Evolutionary conservation across 495 filamentous ascomycete genomes (phyloP).

Genomic region (Penicillium parvum): DNA sequence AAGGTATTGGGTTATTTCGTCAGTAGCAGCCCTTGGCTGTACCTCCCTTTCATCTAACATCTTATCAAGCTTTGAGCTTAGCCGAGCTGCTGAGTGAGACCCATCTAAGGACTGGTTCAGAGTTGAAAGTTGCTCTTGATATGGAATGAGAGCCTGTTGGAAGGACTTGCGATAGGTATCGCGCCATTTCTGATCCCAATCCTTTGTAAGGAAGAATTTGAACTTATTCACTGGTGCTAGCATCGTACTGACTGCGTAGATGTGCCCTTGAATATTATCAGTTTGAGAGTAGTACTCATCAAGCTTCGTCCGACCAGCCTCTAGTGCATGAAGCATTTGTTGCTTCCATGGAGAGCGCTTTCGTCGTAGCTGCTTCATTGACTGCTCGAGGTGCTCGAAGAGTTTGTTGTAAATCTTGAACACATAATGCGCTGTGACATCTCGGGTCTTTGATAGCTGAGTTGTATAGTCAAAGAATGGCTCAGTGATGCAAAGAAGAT

Average conservation of each 20-base stretch:
- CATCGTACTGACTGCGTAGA: conserved; percentile 9
- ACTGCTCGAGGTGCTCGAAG: background rate
- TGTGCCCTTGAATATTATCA: conserved; percentile 3
- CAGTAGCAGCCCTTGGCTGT: no score
- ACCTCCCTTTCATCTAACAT: no score
- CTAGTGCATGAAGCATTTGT: background rate
- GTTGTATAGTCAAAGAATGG: conserved; percentile 14
- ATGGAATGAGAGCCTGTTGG: background rate
- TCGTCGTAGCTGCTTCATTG: no score
- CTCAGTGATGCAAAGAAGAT: conserved; percentile 3
- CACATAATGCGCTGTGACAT: conserved; percentile 12
- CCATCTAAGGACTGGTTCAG: no score
- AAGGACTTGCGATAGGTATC: background rate
- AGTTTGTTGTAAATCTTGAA: conserved; percentile 14
- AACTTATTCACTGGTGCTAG: conserved; percentile 1
- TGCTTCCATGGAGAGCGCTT: conserved; percentile 1
- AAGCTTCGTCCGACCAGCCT: conserved; percentile 1
- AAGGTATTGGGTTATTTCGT: no score
- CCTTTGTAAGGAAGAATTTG: conserved; percentile 9
- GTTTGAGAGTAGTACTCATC: conserved; percentile 3
- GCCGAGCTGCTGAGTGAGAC: no score
- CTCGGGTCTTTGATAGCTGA: conserved; percentile 14
- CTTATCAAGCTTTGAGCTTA: no score
- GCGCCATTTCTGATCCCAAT: conserved; percentile 1
- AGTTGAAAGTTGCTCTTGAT: background rate